Percentiles rank a stretch among this genome's conserved stretches.
These are phyloP conservation scores for Ulmus americana DNA, from an alignment of 331 rosid species.

Conservation along the genomic window DNA sequence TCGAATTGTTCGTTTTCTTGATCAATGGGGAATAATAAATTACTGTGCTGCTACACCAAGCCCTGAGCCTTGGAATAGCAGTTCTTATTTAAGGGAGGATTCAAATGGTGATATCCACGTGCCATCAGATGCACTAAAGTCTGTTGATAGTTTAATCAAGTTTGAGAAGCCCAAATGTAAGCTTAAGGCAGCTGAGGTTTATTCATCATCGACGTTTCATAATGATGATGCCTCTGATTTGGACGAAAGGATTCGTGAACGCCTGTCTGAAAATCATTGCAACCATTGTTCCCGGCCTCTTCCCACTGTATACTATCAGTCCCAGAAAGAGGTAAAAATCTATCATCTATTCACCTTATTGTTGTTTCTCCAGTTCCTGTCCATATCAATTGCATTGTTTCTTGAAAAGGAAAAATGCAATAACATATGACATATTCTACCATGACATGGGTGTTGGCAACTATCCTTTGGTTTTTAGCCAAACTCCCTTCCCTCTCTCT, in stretches of 20 bases:
- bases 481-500: no score
- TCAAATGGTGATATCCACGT: slow-evolving; percentile 72
- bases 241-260: slow-evolving; percentile 82
- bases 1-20: slow-evolving; percentile 83
- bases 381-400: slow-evolving; percentile 2
- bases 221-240: slow-evolving; percentile 49
- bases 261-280: slow-evolving; percentile 83
- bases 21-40: slow-evolving; percentile 96
- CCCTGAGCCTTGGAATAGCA: slow-evolving; percentile 43
- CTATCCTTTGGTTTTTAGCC: background rate
- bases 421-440: background rate
- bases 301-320: slow-evolving; percentile 69
- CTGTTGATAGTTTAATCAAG: slow-evolving; percentile 84
- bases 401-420: slow-evolving; percentile 12
- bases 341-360: slow-evolving; percentile 10
- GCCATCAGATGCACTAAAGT: slow-evolving; percentile 73
- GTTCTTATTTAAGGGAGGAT: slow-evolving; percentile 69
- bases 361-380: slow-evolving; percentile 11
- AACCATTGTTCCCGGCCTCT: slow-evolving; percentile 70
- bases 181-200: slow-evolving; percentile 66
- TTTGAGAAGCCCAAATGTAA: slow-evolving; percentile 88
- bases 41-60: slow-evolving; percentile 56
- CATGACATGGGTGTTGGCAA: background rate
- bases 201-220: slow-evolving; percentile 38
- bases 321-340: slow-evolving; percentile 76